Evolutionary conservation across 192 early-diverging fungal genomes (phyloP).

Genomic region (Coemansia sp.): DNA sequence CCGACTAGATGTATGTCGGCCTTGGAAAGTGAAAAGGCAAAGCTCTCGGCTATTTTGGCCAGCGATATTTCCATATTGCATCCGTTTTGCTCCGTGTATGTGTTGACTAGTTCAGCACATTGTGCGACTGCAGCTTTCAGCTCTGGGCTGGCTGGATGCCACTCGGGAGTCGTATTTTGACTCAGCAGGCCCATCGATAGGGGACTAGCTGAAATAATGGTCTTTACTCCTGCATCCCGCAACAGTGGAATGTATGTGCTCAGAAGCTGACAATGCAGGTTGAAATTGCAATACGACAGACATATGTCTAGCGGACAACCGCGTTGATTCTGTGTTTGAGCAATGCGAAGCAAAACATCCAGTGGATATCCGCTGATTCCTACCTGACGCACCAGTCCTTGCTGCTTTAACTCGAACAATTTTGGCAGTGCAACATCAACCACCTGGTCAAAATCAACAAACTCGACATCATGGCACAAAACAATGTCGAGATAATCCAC

Average conservation of each 20-base stretch:
- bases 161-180: slow-evolving; percentile 53
- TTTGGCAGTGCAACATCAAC: slow-evolving; percentile 58
- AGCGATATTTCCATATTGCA: slow-evolving; percentile 27
- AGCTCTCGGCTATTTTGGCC: slow-evolving; percentile 56
- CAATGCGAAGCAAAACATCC: slow-evolving; percentile 57
- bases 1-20: slow-evolving; percentile 45
- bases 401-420: slow-evolving; percentile 50
- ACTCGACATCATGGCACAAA: slow-evolving; percentile 74
- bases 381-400: slow-evolving; percentile 63
- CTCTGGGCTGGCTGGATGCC: slow-evolving; percentile 65
- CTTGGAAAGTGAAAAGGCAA: slow-evolving; percentile 21
- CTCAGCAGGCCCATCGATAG: slow-evolving; percentile 70
- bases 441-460: slow-evolving; percentile 58
- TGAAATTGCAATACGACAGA: slow-evolving; percentile 69
- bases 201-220: slow-evolving; percentile 66
- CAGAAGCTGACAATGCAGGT: slow-evolving; percentile 61
- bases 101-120: slow-evolving; percentile 43
- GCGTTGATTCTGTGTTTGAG: slow-evolving; percentile 54
- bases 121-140: slow-evolving; percentile 54
- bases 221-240: slow-evolving; percentile 55
- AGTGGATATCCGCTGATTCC: slow-evolving; percentile 73
- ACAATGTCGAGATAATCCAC: slow-evolving; percentile 71
- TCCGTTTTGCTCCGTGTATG: not conserved
- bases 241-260: slow-evolving; percentile 54
- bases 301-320: slow-evolving; percentile 61